Evolutionary conservation across 257 asterid genomes (phyloP).

Genomic region (Solanum clarkiae): DNA sequence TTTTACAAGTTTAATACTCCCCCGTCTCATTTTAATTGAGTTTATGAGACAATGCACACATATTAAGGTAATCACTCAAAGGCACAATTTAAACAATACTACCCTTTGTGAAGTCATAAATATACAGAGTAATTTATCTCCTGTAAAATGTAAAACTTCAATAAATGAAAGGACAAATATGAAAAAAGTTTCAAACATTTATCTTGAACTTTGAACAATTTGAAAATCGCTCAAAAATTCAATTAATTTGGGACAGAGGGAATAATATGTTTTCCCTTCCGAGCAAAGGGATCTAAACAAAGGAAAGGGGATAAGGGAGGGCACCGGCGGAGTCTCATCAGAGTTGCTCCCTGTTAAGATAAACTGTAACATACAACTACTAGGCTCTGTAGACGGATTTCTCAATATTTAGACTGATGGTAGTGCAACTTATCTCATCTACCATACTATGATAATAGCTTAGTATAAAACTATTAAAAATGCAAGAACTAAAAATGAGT

Average conservation of each 20-base stretch:
- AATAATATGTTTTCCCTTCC: background rate
- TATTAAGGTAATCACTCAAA: no score
- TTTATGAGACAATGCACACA: no score
- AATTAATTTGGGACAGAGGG: no score
- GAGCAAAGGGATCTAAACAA: background rate
- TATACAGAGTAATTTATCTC: no score
- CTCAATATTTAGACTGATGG: background rate
- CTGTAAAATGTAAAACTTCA: no score
- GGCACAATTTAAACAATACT: no score
- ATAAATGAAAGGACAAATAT: no score
- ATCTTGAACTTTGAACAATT: no score
- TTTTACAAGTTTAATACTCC: background rate
- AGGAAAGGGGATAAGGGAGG: background rate
- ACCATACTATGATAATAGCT: background rate
- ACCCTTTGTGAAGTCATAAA: no score
- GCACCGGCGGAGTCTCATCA: background rate
- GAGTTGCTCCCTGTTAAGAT: background rate
- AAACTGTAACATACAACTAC: background rate
- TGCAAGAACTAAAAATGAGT: background rate
- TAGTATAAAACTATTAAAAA: background rate
- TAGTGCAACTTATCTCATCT: background rate
- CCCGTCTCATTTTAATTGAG: no score
- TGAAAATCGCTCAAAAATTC: no score
- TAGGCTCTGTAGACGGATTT: background rate
- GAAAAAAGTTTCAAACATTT: no score